Evolutionary conservation across 805 yeast species (phyloP).

Genomic region (Myxozyma sirexii): DNA sequence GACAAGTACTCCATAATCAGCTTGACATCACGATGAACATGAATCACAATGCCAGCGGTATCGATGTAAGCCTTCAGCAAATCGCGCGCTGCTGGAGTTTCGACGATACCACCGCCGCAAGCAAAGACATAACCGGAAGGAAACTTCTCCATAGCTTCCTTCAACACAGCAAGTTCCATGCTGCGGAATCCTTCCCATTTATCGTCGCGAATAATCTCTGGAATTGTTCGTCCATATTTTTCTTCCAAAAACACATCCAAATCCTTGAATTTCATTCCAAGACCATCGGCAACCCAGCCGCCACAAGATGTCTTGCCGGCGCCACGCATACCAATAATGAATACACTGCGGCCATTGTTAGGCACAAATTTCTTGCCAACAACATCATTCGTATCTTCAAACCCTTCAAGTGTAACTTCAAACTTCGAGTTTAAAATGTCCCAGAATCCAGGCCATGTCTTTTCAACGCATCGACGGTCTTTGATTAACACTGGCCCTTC

Average conservation of each 20-base stretch:
- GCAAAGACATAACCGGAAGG: conserved; percentile 70
- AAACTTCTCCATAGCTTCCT: conserved; percentile 49
- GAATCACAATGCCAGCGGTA: conserved; percentile 79
- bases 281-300: conserved; percentile 68
- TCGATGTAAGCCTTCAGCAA: conserved; percentile 57
- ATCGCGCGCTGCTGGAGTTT: conserved; percentile 66
- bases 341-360: conserved; percentile 32
- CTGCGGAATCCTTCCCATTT: conserved; percentile 91
- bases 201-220: conserved; percentile 56
- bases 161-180: conserved; percentile 61
- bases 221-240: conserved; percentile 46
- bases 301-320: conserved; percentile 93
- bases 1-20: conserved; percentile 76
- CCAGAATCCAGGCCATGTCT: conserved; percentile 99
- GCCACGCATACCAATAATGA: conserved; percentile 89
- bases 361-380: conserved; percentile 29
- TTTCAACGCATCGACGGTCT: conserved; percentile 91
- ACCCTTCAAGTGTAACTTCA: conserved; percentile 69
- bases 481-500: conserved; percentile 66
- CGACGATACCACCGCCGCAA: conserved; percentile 97
- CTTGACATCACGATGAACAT: conserved; percentile 83
- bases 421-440: conserved; percentile 76
- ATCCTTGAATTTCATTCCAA: conserved; percentile 73
- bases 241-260: conserved; percentile 73
- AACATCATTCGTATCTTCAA: conserved; percentile 32